These are phyloP conservation scores for Limonium bicolor DNA, from an alignment of 148 eudicot genomes.

Conservation along the genomic window DNA sequence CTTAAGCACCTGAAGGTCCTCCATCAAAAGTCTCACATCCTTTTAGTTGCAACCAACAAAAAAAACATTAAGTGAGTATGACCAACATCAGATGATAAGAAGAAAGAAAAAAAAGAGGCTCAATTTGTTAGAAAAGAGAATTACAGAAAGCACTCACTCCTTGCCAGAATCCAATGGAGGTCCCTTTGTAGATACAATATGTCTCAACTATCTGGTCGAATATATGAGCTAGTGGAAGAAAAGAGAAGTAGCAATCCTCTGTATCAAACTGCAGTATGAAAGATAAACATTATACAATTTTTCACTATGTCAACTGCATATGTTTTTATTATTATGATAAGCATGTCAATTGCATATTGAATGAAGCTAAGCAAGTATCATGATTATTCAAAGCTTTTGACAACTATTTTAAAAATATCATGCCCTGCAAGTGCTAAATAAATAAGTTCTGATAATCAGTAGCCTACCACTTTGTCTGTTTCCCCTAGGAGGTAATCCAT, in stretches of 20 bases:
- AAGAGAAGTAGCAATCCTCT: conserved; percentile 71
- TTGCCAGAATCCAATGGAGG: conserved; percentile 87
- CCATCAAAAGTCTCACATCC: conserved; percentile 76
- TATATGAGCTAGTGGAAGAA: conserved; percentile 92
- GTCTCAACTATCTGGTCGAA: conserved; percentile 94
- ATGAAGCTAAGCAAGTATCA: not conserved
- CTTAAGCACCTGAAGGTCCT: conserved; percentile 69
- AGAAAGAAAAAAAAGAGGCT: not conserved
- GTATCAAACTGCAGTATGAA: conserved; percentile 30
- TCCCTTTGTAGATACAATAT: conserved; percentile 60
- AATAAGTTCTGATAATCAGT: not conserved
- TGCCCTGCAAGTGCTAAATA: not conserved
- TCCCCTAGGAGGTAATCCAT: conserved; percentile 49
- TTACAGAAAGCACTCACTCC: conserved; percentile 36
- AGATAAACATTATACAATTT: too few relatives aligned
- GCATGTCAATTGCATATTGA: not conserved
- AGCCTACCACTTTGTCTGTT: conserved; percentile 51
- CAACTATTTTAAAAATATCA: too few relatives aligned
- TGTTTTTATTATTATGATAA: too few relatives aligned
- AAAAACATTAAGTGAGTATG: conserved; percentile 7
- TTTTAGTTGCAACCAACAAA: conserved; percentile 17
- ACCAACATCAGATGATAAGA: not conserved
- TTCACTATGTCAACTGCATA: too few relatives aligned
- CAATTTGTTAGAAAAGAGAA: not conserved
- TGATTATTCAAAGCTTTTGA: too few relatives aligned